Evolutionary conservation across 75 land plant genomes (phyloP).

Genomic region (Larix kaempferi): DNA sequence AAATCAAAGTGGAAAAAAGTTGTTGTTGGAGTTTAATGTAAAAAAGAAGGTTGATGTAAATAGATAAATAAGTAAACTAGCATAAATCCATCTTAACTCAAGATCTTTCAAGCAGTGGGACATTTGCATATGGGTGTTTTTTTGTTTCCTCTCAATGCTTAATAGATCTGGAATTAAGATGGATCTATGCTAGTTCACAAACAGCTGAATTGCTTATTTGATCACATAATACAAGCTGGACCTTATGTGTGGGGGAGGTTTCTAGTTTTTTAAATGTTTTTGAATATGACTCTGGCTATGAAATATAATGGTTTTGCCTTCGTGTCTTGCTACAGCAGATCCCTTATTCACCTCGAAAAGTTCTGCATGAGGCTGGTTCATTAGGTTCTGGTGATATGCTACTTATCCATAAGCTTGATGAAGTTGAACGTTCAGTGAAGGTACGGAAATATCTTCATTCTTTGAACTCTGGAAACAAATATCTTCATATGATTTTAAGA

Average conservation of each 20-base stretch:
- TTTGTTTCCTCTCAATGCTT: too few species aligned
- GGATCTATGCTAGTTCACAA: background rate
- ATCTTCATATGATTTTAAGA: background rate
- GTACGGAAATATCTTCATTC: slow-evolving; percentile 4
- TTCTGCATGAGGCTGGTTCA: background rate
- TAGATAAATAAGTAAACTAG: too few species aligned
- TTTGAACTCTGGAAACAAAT: background rate
- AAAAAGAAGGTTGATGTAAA: too few species aligned
- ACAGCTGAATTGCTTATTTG: background rate
- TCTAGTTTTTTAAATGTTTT: background rate
- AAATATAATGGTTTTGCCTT: too few species aligned
- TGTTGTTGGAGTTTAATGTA: too few species aligned
- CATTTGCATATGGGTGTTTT: too few species aligned
- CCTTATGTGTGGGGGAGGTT: background rate
- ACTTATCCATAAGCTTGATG: slow-evolving; percentile 8
- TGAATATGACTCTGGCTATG: background rate
- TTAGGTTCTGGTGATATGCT: background rate
- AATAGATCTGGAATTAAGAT: too few species aligned
- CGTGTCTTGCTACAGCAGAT: background rate
- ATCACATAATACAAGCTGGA: background rate
- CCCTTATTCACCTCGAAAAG: background rate
- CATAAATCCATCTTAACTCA: too few species aligned
- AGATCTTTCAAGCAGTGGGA: too few species aligned
- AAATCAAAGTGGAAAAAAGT: too few species aligned
- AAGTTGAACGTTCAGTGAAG: slow-evolving; percentile 8